phyloP scores from a whole-genome alignment of 176 grass and related monocot species.

The Juncus inflexus region DNA sequence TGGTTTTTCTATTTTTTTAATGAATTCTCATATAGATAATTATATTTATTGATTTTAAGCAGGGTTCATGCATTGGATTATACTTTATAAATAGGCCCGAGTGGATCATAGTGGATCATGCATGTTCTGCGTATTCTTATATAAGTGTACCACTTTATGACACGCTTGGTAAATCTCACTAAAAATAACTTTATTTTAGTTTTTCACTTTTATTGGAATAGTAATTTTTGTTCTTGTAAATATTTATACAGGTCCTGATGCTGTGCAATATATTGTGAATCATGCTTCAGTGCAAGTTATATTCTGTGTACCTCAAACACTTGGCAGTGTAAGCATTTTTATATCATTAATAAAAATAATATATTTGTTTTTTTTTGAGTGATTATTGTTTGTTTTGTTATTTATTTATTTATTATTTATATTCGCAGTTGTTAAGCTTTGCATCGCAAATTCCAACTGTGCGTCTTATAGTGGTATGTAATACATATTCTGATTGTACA shows the following conservation, averaged over 20 bases:
- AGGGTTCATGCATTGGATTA: slow-evolving; percentile 79
- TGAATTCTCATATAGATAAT: neutral
- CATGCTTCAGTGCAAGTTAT: slow-evolving; percentile 82
- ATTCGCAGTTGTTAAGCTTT: slow-evolving; percentile 79
- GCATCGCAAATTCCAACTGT: slow-evolving; percentile 67
- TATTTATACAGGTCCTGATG: slow-evolving; percentile 64
- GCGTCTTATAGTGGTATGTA: slow-evolving; percentile 77
- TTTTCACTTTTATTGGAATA: slow-evolving; percentile 12
- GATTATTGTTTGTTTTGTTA: too few species aligned
- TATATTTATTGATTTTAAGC: slow-evolving; percentile 27
- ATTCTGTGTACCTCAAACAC: slow-evolving; percentile 90
- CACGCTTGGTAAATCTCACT: slow-evolving; percentile 58
- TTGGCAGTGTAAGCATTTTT: slow-evolving; percentile 54
- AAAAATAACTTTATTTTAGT: slow-evolving; percentile 1
- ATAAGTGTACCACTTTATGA: slow-evolving; percentile 87
- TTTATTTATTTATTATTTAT: slow-evolving; percentile 11
- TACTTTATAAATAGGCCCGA: slow-evolving; percentile 98
- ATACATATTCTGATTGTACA: too few species aligned
- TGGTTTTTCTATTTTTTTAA: slow-evolving; percentile 8
- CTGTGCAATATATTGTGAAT: slow-evolving; percentile 89
- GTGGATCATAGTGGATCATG: slow-evolving; percentile 89
- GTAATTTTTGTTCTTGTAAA: slow-evolving; percentile 21
- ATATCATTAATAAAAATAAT: neutral
- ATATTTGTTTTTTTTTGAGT: too few species aligned
- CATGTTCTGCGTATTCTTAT: slow-evolving; percentile 88